Conservation (phyloP, 257 asterid genomes). For the Nicotiana tabacum region DNA sequence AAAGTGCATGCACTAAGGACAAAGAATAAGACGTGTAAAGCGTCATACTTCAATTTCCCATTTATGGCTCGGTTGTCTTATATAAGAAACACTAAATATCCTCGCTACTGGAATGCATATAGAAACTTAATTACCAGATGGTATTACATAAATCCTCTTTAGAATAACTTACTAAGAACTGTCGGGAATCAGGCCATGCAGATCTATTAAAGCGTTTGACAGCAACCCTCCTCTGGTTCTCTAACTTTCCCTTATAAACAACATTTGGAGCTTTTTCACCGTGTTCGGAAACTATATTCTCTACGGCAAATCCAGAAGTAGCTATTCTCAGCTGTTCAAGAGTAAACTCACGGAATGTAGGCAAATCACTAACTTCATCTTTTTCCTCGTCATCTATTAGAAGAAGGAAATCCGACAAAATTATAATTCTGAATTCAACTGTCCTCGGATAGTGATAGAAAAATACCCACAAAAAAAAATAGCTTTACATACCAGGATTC, state of each 20-base stretch:
- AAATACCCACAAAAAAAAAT: not conserved
- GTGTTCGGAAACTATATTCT: slow-evolving; percentile 90
- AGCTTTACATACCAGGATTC: slow-evolving; percentile 25
- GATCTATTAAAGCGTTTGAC: slow-evolving; percentile 91
- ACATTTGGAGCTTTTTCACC: slow-evolving; percentile 94
- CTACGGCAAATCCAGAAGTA: slow-evolving; percentile 88
- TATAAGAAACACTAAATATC: not conserved
- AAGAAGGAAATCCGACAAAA: not conserved
- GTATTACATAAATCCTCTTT: not conserved
- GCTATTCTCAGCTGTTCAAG: slow-evolving; percentile 75
- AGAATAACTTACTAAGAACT: slow-evolving; percentile 61
- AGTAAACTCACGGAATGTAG: slow-evolving; percentile 76
- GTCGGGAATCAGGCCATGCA: slow-evolving; percentile 37
- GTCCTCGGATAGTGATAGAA: not conserved
- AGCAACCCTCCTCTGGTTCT: slow-evolving; percentile 76
- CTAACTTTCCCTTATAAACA: slow-evolving; percentile 43
- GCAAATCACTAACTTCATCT: slow-evolving; percentile 66
- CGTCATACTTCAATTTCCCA: not conserved
- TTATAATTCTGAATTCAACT: not conserved
- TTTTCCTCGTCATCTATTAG: slow-evolving; percentile 42
- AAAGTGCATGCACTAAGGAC: slow-evolving; percentile 4
- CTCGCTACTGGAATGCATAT: not conserved
- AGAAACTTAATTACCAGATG: not conserved
- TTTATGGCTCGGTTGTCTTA: not conserved
- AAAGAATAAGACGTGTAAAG: not conserved